Base-by-base conservation (phyloP, 2,329 filamentous ascomycete species). In the Elsinoe arachidis region DNA sequence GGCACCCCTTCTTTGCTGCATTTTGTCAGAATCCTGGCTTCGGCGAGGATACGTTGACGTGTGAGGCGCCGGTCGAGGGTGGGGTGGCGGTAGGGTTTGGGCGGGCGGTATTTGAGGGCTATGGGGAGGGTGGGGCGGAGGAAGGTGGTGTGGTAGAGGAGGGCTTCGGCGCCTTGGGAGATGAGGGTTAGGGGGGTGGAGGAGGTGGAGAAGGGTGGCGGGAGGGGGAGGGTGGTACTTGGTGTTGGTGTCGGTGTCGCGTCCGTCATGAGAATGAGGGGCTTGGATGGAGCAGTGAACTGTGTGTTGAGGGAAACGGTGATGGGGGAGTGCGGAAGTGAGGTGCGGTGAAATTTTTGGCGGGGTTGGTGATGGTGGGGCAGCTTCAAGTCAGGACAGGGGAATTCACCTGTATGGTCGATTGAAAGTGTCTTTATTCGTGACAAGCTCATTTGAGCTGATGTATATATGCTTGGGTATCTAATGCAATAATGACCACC, bases 81-180 rank as follows among this genome's bases (percentile, higher is more conserved):
- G 4, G 90, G 88, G 73, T 99, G 93, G 17, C 93, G 83, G 80
- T 95, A 99, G 23, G 88, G 83, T 75, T 99, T 99, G 23, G 84
- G 79, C 0, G 92, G 91, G 0, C 93, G 88, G 78, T 95, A 85
- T 76, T 99, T 99, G 61, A 97, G 82, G 0, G 92, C 89, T 68
- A 85, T 87, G 12, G 86, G 82, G 9, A 82, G 77, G 58, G 77
- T 70, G 38, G 87, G 80, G 1, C 80, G 70, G 56, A 96, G 84
- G 74, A 89, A 95, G 57, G 82, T 85, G 15, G 89, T 92, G 71
- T 84, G 86, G 82, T 95, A 97, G 68, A 99, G 83, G 63, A 92
- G 89, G 60, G 89, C 91, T 81, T 99, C 93, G 69, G 93, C 93
- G 74, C 93, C 93, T 79, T 97, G 93, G 58, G 89, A 86, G 65